Conservation (phyloP, 768 basidiomycete species). For the Auriscalpium orientale region DNA sequence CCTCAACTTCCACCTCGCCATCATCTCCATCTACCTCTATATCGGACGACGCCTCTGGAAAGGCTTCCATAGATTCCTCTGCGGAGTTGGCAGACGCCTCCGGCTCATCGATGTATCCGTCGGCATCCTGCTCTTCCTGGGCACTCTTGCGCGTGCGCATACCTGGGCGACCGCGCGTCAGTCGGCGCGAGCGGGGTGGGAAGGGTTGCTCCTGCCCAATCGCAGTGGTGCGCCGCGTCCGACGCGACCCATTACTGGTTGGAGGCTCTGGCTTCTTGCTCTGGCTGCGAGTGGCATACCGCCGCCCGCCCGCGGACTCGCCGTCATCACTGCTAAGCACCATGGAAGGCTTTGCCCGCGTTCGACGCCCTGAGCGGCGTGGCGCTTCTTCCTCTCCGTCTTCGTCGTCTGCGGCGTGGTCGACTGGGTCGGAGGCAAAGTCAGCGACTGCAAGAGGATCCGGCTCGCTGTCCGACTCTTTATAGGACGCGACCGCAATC, state of each 20-base stretch:
- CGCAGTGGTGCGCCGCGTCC: conserved; percentile 17
- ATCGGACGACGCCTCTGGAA: conserved; percentile 43
- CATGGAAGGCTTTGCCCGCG: conserved; percentile 20
- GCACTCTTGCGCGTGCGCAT: conserved; percentile 13
- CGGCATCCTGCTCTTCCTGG: conserved; percentile 14
- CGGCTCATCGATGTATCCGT: conserved; percentile 13
- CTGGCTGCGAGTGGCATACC: conserved; percentile 35
- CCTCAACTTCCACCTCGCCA: conserved; percentile 31
- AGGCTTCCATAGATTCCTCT: conserved; percentile 43
- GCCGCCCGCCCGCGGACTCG: conserved; percentile 18
- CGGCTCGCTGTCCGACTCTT: conserved; percentile 21
- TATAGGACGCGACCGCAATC: conserved; percentile 21
- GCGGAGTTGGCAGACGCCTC: conserved; percentile 18
- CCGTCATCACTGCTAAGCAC: conserved; percentile 40
- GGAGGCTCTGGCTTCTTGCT: conserved; percentile 25
- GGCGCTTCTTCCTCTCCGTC: conserved; percentile 21
- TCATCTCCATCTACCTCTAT: conserved; percentile 33
- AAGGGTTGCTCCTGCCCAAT: conserved; percentile 24
- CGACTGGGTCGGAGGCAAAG: conserved; percentile 5
- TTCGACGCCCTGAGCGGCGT: conserved; percentile 10
- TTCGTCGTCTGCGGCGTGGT: conserved; percentile 10
- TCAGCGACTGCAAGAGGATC: conserved; percentile 5
- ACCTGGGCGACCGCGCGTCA: conserved; percentile 7
- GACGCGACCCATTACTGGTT: conserved; percentile 18
- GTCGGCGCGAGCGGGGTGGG: conserved; percentile 2